Base-by-base conservation (phyloP, 441 rosid species). In the Bruguiera hainesii region DNA sequence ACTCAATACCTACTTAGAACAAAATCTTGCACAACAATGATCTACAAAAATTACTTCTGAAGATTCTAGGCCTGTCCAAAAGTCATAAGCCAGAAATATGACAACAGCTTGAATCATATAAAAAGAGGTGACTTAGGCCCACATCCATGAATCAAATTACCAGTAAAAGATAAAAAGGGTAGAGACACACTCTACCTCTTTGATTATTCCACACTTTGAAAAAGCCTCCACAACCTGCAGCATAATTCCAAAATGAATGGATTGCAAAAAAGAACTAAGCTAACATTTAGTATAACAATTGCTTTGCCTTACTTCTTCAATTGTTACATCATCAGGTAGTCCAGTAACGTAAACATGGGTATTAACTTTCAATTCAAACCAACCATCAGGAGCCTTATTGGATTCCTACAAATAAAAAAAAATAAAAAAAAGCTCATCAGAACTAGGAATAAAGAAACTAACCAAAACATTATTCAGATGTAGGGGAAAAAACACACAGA, bases 361-460 rank as follows among this genome's bases (percentile, higher is more conserved):
- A 78, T 95, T 95, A 46, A 95, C 88, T 87, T 95, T 95, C 80
- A 95, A 81, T 75, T 95, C 96, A 81, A 95, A 95, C 99, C 99
- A 95, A 68, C 89, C 76, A 73, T 95, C 99, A 2, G 98, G 98
- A 70, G 96, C 87, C 79, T 89, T 85, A 71, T 91, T 89, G 60
- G 98, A 79, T 88, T 91, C 98, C 97, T 89, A 83, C 66, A 73
- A 81, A 26, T 1, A 31, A 68, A 21, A 9, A 9, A 35, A 29
- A 19, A 23, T 23, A 23, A 33, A 42, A 15, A 21, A 26, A 42
- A 42, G 48, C 48, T 42, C 48, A 42, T 42, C 48, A 42, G 48
- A 42, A 13, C 48, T 42, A 42, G 48, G 48, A 42, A 42, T 11
- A 42, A 42, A 42, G 48, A 42, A 11, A 42, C 18, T 11, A 11